Percentiles rank a stretch among this genome's conserved stretches.
phyloP scores from a whole-genome alignment of 73 alveolate genomes.

The Stentor coeruleus region DNA sequence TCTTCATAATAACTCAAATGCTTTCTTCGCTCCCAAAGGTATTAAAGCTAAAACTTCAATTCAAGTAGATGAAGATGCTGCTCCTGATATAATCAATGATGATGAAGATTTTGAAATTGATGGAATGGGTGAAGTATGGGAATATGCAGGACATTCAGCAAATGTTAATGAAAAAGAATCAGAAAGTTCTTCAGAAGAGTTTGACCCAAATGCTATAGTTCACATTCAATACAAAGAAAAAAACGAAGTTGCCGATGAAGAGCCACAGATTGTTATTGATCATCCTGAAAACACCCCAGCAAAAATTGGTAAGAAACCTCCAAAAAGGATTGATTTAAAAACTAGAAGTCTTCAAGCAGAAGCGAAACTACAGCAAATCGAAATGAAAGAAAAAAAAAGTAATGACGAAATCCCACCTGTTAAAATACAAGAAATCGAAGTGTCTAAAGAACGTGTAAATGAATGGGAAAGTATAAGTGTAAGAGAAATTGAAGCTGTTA shows the following conservation, averaged over 20 bases:
- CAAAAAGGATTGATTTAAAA: conserved; percentile 1
- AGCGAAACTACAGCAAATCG: conserved; percentile 24
- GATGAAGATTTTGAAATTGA: conserved; percentile 19
- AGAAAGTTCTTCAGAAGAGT: background rate
- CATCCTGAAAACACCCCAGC: background rate
- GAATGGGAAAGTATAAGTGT: conserved; percentile 16
- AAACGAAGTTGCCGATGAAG: too few relatives aligned
- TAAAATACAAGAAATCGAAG: background rate
- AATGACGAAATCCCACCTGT: background rate
- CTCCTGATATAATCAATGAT: background rate
- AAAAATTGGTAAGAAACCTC: too few relatives aligned
- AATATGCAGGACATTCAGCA: conserved; percentile 13
- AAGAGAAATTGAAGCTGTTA: background rate
- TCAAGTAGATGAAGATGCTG: too few relatives aligned
- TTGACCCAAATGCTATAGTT: background rate
- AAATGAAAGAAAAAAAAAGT: background rate
- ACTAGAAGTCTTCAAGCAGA: background rate
- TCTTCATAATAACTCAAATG: too few relatives aligned
- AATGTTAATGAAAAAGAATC: conserved; percentile 17
- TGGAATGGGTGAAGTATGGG: conserved; percentile 16
- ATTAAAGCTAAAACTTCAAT: too few relatives aligned
- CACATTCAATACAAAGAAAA: background rate
- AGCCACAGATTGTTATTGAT: background rate
- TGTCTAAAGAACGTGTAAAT: background rate
- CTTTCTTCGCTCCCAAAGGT: too few relatives aligned